Evolutionary conservation across 352 stramenopile species (phyloP).

Genomic region (Phytopythium litorale): DNA sequence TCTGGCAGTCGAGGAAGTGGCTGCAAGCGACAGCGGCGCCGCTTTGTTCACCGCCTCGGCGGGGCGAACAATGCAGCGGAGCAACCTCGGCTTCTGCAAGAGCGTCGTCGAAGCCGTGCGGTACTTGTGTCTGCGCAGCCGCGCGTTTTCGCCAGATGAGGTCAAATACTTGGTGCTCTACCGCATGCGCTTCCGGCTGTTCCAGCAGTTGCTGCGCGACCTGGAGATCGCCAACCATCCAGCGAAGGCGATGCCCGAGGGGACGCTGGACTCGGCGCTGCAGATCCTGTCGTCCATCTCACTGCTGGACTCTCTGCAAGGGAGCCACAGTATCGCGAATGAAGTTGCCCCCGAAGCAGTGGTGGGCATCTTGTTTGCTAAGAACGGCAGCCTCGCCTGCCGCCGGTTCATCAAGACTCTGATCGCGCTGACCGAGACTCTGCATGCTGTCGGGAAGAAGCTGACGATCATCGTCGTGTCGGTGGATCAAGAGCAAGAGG

Average conservation of each 20-base stretch:
- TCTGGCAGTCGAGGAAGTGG: constrained; percentile 36
- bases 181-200: constrained; percentile 65
- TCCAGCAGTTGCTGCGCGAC: constrained; percentile 45
- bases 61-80: constrained; percentile 33
- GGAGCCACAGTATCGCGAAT: constrained; percentile 47
- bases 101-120: constrained; percentile 75
- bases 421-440: constrained; percentile 35
- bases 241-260: constrained; percentile 38
- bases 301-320: constrained; percentile 72
- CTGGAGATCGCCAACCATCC: constrained; percentile 55
- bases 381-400: constrained; percentile 39
- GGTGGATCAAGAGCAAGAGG: constrained; percentile 59
- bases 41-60: not conserved
- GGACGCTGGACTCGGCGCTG: constrained; percentile 52
- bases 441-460: constrained; percentile 38
- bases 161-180: constrained; percentile 73
- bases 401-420: constrained; percentile 53
- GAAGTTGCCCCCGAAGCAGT: constrained; percentile 48
- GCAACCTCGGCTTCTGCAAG: constrained; percentile 79
- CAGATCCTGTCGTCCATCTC: constrained; percentile 55
- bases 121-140: constrained; percentile 58
- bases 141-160: constrained; percentile 48
- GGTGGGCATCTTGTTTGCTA: constrained; percentile 75
- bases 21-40: constrained; percentile 20
- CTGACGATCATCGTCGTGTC: constrained; percentile 78